A percentile compares a stretch with the other conserved stretches of the same genome.
phyloP scores from a whole-genome alignment of 495 filamentous ascomycete genomes.

The Penicillium coffeae region DNA sequence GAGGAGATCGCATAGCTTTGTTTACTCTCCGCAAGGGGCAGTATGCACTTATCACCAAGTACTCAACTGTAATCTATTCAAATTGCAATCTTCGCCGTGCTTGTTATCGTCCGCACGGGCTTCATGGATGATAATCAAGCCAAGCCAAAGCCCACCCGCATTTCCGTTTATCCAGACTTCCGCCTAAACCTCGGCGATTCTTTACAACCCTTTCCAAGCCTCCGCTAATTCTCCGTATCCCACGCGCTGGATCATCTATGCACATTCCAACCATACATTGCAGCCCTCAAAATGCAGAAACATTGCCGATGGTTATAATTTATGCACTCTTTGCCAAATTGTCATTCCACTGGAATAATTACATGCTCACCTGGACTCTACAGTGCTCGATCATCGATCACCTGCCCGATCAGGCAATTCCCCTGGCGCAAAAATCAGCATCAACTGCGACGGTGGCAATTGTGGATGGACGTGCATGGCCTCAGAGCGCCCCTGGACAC shows the following conservation, averaged over 20 bases:
- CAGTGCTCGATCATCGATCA: background rate
- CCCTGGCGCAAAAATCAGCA: too few relatives aligned
- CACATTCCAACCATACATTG: background rate
- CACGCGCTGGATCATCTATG: background rate
- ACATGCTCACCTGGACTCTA: too few relatives aligned
- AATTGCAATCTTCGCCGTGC: too few relatives aligned
- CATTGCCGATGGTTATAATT: too few relatives aligned
- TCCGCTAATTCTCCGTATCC: slow-evolving; percentile 2
- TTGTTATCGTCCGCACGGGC: too few relatives aligned
- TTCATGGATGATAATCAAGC: too few relatives aligned
- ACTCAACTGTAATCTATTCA: background rate
- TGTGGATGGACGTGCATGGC: too few relatives aligned
- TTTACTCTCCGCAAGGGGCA: background rate
- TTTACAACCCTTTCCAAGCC: slow-evolving; percentile 2
- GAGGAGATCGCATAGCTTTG: slow-evolving; percentile 2
- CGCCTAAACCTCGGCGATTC: slow-evolving; percentile 17
- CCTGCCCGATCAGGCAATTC: background rate
- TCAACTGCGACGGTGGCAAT: too few relatives aligned
- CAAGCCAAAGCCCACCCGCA: background rate
- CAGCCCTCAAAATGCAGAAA: too few relatives aligned
- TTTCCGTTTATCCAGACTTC: background rate
- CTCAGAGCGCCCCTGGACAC: too few relatives aligned
- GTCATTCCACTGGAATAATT: too few relatives aligned
- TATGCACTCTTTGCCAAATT: too few relatives aligned
- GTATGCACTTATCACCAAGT: background rate